Evolutionary conservation across 2,329 filamentous ascomycete genomes (phyloP), one percentile per base, ranked within the genome.

Genomic region (Phyllosticta citribraziliensis): DNA sequence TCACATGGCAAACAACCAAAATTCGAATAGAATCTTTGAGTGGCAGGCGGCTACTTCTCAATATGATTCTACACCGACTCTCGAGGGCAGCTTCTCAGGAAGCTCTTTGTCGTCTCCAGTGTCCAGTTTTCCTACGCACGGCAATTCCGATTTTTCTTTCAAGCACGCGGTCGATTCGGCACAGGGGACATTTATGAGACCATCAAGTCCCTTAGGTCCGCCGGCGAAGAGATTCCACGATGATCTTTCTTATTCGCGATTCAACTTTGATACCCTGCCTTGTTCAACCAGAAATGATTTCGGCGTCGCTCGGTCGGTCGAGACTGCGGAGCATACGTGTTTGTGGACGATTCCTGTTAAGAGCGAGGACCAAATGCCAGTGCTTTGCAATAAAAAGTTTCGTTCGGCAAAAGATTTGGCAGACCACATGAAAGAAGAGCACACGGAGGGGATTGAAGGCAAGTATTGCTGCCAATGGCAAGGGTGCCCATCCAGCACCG

Each of bases 401-500:
- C 4, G 2, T n/a, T 58, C 51, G 10, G 33, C 60, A 17, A 62
- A 62, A 25, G 60, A 62, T 12, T 27, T 62, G n/a, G 60, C 60
- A 35, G 60, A 57, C 9, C 60, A 62, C 51, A 55, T 62, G 60
- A 62, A 62, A n/a, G 55, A 62, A 19, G 52, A 56, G 6, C 60
- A 62, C 12, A 58, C 60, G 5, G 60, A 57, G 51, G 60, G 60
- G 3, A 9, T n/a, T 19, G 52, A 58, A 14, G 60, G 61, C 56
- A 58, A 58, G 40, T 58, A 62, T 20, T 59, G 56, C 25, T 62
- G 61, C 11, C 71, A 70, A 58, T 75, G 73, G 73, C 67, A 70
- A 58, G 65, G 64, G 14, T 75, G 73, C 55, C 70, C 73, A 35
- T 66, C 68, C 4, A 66, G 64, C 9, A 74, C 73, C 61, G 72